Conservation (phyloP, 495 filamentous ascomycete species). For the Staphylotrichum longicolle region DNA sequence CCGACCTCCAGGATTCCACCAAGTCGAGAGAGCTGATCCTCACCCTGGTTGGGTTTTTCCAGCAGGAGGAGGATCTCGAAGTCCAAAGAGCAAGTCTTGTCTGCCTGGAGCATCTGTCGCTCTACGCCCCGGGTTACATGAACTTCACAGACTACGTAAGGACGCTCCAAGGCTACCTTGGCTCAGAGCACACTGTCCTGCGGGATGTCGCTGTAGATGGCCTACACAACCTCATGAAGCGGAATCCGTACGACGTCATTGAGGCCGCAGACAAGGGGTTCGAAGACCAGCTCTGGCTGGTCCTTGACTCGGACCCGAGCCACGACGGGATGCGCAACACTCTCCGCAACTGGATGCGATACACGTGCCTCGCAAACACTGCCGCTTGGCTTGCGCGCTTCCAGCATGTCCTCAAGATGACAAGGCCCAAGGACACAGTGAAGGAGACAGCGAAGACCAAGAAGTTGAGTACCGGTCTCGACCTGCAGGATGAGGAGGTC, state of each 20-base stretch:
- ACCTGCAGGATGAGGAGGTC: conserved; percentile 92
- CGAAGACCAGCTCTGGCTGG: conserved; percentile 89
- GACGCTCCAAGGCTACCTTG: conserved; percentile 71
- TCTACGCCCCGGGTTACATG: conserved; percentile 87
- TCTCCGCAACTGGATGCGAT: conserved; percentile 84
- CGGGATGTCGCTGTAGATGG: conserved; percentile 82
- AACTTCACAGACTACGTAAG: conserved; percentile 80
- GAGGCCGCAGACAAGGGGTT: conserved; percentile 67
- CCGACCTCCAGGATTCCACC: conserved; percentile 89
- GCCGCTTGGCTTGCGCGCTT: conserved; percentile 81
- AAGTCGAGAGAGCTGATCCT: conserved; percentile 89
- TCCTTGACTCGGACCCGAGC: conserved; percentile 70
- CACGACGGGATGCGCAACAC: conserved; percentile 77
- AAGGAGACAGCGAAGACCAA: conserved; percentile 45
- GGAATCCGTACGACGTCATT: conserved; percentile 77
- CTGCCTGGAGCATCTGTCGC: conserved; percentile 85
- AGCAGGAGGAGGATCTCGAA: conserved; percentile 70
- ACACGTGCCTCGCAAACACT: conserved; percentile 75
- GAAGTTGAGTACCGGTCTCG: conserved; percentile 57
- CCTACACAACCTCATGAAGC: conserved; percentile 91
- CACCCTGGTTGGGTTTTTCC: conserved; percentile 79
- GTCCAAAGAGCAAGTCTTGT: conserved; percentile 73
- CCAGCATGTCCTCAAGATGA: conserved; percentile 86
- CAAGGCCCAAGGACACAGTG: conserved; percentile 59
- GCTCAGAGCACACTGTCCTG: conserved; percentile 62